Evolutionary conservation across 2,329 filamentous ascomycete genomes (phyloP).

Genomic region (Gaeumannomyces sp.): DNA sequence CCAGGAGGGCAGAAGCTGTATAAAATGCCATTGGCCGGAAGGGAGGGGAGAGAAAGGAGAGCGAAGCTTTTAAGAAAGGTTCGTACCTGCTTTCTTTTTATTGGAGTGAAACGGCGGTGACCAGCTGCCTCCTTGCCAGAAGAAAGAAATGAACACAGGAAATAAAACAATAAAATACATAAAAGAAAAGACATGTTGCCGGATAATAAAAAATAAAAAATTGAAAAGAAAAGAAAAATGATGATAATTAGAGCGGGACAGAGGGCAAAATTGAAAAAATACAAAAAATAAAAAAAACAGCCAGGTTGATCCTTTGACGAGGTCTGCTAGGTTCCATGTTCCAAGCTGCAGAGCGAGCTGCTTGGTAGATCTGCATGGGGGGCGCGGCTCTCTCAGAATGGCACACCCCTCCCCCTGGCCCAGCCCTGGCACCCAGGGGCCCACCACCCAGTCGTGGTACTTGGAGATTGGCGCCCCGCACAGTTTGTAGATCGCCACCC

Average conservation of each 20-base stretch:
- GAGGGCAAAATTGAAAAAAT: neutral
- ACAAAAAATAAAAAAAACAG: neutral
- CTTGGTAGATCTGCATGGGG: neutral
- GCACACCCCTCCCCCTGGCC: neutral
- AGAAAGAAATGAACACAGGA: constrained; percentile 9
- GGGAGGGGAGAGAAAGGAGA: neutral
- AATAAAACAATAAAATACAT: constrained; percentile 1
- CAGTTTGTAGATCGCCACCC: neutral
- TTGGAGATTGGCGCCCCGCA: neutral
- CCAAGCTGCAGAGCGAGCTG: neutral
- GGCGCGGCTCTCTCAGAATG: neutral
- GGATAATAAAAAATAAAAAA: neutral
- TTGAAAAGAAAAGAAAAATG: neutral
- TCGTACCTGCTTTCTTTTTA: neutral
- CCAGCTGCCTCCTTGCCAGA: constrained; percentile 6
- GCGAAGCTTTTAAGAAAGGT: neutral
- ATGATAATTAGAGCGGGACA: constrained; percentile 1
- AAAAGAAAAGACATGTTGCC: constrained; percentile 2
- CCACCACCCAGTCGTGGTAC: neutral
- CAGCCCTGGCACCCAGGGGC: neutral
- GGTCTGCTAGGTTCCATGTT: neutral
- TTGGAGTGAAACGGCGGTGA: constrained; percentile 5
- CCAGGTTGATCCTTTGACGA: neutral
- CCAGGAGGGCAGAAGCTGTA: neutral
- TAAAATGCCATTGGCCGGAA: neutral